Evolutionary conservation across 257 asterid genomes (phyloP).

Genomic region (Scutellaria barbata): DNA sequence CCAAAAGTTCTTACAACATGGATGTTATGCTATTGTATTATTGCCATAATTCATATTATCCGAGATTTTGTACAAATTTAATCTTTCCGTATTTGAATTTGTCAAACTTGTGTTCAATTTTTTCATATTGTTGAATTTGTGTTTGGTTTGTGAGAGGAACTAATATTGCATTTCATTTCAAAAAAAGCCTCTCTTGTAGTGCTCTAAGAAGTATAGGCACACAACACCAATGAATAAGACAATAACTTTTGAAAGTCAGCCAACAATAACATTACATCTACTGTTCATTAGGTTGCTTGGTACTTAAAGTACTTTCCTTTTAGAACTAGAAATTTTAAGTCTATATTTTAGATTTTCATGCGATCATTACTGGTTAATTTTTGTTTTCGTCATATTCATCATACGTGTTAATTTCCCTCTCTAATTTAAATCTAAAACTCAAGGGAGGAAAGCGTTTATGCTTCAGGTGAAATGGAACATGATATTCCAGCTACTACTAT

Average conservation of each 20-base stretch:
- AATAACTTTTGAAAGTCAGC: background rate
- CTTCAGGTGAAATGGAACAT: background rate
- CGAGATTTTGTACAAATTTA: background rate
- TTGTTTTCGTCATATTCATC: constrained; percentile 14
- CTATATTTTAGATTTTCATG: background rate
- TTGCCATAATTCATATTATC: background rate
- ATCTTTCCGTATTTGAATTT: background rate
- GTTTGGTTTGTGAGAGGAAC: background rate
- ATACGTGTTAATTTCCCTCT: background rate
- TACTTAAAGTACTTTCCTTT: background rate
- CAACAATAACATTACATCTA: background rate
- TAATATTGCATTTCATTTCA: background rate
- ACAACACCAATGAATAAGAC: constrained; percentile 15
- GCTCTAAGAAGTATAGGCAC: background rate
- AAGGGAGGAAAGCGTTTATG: background rate
- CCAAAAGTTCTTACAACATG: too few relatives aligned
- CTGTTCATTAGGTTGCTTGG: constrained; percentile 17
- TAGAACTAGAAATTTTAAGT: background rate
- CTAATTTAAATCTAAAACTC: background rate
- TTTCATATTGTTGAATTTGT: too few relatives aligned
- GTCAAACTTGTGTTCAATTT: constrained; percentile 12
- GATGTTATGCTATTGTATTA: background rate
- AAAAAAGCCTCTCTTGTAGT: background rate
- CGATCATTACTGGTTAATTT: background rate
- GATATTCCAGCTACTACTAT: background rate